phyloP scores from a whole-genome alignment of 2,329 filamentous ascomycete species.

The Zopfia rhizophila region DNA sequence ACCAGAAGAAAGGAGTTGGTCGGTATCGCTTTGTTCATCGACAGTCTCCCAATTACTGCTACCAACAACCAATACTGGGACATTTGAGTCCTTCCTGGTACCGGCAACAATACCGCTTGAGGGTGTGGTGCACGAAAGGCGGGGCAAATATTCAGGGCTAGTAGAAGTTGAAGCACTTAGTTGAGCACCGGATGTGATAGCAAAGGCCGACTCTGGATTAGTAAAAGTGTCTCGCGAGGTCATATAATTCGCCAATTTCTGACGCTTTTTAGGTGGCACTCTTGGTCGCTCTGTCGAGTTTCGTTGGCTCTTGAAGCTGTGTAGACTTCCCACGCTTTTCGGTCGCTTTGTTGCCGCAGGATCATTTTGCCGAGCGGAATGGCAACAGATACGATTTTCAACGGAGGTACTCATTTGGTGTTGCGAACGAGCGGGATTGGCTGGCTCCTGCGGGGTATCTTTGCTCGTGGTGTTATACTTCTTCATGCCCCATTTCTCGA shows the following conservation, averaged over 20 bases:
- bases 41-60: slow-evolving; percentile 10
- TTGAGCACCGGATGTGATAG: no score
- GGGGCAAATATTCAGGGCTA: background rate
- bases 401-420: slow-evolving; percentile 6
- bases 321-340: slow-evolving; percentile 19
- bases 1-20: background rate
- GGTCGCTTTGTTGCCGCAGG: slow-evolving; percentile 10
- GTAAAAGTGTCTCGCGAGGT: slow-evolving; percentile 8
- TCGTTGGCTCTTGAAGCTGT: slow-evolving; percentile 4
- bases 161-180: no score
- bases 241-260: slow-evolving; percentile 16
- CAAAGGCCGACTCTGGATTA: slow-evolving; percentile 1
- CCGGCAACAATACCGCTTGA: no score
- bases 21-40: slow-evolving; percentile 6
- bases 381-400: background rate
- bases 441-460: background rate
- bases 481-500: slow-evolving; percentile 17
- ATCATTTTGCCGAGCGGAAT: no score
- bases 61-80: slow-evolving; percentile 2
- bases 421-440: background rate
- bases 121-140: background rate
- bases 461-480: slow-evolving; percentile 17
- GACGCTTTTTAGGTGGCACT: slow-evolving; percentile 19
- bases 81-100: no score
- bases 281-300: slow-evolving; percentile 11